Evolutionary conservation across 257 asterid genomes (phyloP), one percentile per base, ranked within the genome.

Genomic region (Solanum chilense): DNA sequence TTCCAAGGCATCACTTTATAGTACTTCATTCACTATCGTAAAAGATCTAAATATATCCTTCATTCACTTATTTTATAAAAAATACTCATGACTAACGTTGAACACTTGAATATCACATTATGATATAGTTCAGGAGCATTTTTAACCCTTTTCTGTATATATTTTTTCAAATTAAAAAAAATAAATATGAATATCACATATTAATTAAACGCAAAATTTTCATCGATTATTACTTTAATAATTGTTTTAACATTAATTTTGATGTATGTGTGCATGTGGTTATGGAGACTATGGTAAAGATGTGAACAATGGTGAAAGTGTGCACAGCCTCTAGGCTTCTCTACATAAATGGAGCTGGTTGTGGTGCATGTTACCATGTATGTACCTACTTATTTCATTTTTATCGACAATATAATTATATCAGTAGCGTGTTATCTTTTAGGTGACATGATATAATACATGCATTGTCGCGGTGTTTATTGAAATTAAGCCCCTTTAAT

Each of bases 291-390:
- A 87, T 85, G 91, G 91, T 33, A 88, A 49, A 87, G 84, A 81
- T 23, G 82, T 87, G 64, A 90, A 89, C 74, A 42, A 87, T 66
- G 92, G 86, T 9, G 56, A 83, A 83, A 31, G 90, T 88, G 16
- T 25, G 89, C 12, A 89, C 86, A 0, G 92, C 86, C 77, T 88
- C 91, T 23, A 39, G 39, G 31, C 87, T 42, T 27, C 81, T 86
- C 18, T 89, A 25, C 89, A 86, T 29, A 33, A 76, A 87, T 74
- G 90, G 91, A 10, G 35, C 60, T 23, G 92, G 89, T 49, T 90
- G 92, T 68, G 92, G 92, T 66, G 89, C 89, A 68, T 90, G 91
- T 77, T 90, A 90, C 78, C 91, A 88, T 87, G 92, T 86, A 86
- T 21, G 92, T 88, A 86, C 37, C 86, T 88, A 82, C 56, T 18